Evolutionary conservation across 2,329 filamentous ascomycete genomes (phyloP), one percentile per base, ranked within the genome.

Genomic region (Fusarium sp.): DNA sequence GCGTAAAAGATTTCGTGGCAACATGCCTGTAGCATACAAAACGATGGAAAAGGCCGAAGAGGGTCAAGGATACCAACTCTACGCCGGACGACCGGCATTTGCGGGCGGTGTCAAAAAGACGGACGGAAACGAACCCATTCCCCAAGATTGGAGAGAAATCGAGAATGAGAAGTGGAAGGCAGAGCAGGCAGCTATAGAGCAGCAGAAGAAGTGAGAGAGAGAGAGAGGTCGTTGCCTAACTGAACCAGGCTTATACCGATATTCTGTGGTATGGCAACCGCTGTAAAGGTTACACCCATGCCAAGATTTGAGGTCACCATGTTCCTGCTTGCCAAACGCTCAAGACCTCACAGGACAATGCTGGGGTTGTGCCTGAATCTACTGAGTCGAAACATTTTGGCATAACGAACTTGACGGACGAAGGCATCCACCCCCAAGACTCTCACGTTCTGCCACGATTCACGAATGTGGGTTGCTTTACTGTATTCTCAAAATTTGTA

Each of bases 1-100:
- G 96, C 93, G 96, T 81, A 98, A 98, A 85, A 92, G 96, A 37
- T 98, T 99, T 83, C 90, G 96, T 60, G 96, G 96, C 64, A 98
- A 98, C 84, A 90, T 94, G 80, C 94, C 96, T 58, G 91, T 97
- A 72, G 86, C 89, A 27, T 89, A 92, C 73, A 86, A 84, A 77
- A 83, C 85, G 64, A 83, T 90, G 75, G 86, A 90, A 78, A 69
- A 74, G 56, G 81, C 88, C 61, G 90, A 93, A 73, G 84, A 84
- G 14, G 85, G 85, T 69, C 83, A 85, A 59, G 87, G 88, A 7
- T 89, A 90, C 78, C 91, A 96, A 84, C 81, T 97, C 73, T 97
- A 97, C 80, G 93, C 91, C 18, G 94, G 94, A 35, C 90, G 89
- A 78, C 87, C 90, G 48, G 92, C 92, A 12, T 94, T 92, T 79